Base-by-base conservation (phyloP, 2,329 filamentous ascomycete genomes). In the Sporothrix humicola region DNA sequence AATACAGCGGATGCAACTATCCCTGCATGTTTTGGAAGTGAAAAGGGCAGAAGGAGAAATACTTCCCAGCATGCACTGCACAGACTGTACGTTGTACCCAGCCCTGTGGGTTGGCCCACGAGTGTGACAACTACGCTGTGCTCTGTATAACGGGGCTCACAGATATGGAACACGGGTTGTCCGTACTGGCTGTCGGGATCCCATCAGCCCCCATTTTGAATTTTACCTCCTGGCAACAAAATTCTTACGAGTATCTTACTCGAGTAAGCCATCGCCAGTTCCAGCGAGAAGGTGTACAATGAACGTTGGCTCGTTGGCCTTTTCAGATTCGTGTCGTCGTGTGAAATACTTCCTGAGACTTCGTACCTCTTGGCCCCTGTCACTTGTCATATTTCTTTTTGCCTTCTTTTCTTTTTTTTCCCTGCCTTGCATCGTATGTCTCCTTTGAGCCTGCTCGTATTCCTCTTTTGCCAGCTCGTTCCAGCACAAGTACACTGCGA, bases 381-480 rank as follows among this genome's bases (percentile, higher is more conserved):
- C 66, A 59, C 54, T 44, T 59, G 31, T 71, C 37, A 56, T 31
- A 13, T 58, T 58, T 66, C 10, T 69, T 54, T 48, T 48, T n/a
- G 2, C 56, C 56, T 52, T 48, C 20, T 65, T 65, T 52, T 61
- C 23, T 9, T 48, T 7, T 12, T 42, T 54, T 31, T 15, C 15
- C 42, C 42, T 26, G n/a, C 61, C 12, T 48, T 44, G 9, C 3
- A 42, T 20, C 44, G 8, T 7, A 5, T 13, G 2, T n/a, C 15
- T 65, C 9, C 13, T 46, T 65, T 65, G n/a, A 46, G 1, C n/a
- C 20, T 31, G 44, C 63, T 31, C 20, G 44, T 13, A 37, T 52
- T 46, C 15, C 3, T 37, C 26, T 37, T n/a, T 66, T 48, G 12
- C 44, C 6, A 46, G 23, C 17, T 46, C 9, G 17, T 37, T 17